Percentiles rank a stretch among this genome's conserved stretches.
Conservation (phyloP, 768 basidiomycete species). For the Asterophora lycoperdoides region DNA sequence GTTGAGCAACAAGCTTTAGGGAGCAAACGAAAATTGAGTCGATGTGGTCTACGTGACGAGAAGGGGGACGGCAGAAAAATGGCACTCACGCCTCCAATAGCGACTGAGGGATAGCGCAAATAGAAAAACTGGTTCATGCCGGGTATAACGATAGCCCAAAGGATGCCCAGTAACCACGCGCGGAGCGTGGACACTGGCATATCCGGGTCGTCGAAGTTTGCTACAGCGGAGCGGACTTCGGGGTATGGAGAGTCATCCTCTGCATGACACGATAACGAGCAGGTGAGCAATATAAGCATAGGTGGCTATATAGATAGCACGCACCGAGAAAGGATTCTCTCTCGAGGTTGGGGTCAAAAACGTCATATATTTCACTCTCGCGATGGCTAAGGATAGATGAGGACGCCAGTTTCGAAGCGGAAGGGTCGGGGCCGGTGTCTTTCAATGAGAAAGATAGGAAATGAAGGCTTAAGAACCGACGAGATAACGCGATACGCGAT, state of each 20-base stretch:
- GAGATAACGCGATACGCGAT: too few relatives aligned
- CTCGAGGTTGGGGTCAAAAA: conserved; percentile 36
- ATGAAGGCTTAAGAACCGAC: too few relatives aligned
- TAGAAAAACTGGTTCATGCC: conserved; percentile 80
- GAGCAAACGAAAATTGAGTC: conserved; percentile 4
- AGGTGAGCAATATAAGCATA: neutral
- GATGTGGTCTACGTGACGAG: too few relatives aligned
- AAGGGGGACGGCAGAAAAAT: neutral
- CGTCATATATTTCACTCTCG: conserved; percentile 25
- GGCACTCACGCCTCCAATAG: conserved; percentile 45
- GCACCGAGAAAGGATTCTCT: conserved; percentile 22
- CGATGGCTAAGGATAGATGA: conserved; percentile 22
- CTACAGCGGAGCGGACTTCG: conserved; percentile 74
- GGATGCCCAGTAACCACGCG: conserved; percentile 54
- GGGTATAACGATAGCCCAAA: conserved; percentile 57
- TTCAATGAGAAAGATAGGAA: neutral
- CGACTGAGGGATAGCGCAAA: conserved; percentile 64
- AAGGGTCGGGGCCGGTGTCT: conserved; percentile 19
- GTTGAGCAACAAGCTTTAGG: conserved; percentile 56
- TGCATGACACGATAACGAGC: conserved; percentile 8
- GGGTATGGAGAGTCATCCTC: conserved; percentile 82
- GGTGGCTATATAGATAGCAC: neutral
- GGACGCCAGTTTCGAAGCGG: conserved; percentile 20
- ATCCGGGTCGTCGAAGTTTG: conserved; percentile 63
- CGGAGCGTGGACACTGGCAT: conserved; percentile 61